Evolutionary conservation across 345 rosid genomes (phyloP), one percentile per base, ranked within the genome.

Genomic region (Brassica juncea): DNA sequence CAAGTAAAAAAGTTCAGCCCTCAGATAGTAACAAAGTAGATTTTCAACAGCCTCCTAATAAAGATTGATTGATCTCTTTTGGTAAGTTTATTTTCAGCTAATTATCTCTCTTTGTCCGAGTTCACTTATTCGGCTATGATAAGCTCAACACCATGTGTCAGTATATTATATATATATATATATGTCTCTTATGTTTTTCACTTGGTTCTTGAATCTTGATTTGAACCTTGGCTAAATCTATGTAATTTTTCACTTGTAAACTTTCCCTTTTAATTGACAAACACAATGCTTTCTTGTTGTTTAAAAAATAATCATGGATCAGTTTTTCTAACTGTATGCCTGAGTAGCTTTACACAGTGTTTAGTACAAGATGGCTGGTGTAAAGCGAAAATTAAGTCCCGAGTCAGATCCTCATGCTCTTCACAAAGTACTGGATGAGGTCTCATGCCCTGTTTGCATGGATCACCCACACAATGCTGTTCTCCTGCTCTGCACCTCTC

Each of bases 391-490:
- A 87, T 71, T 81, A 80, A 76, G 77, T 88, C 80, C 86, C 81
- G 96, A 87, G 81, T 87, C 94, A 65, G 97, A 94, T 85, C 86
- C 64, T 78, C 84, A 49, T 83, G 85, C 88, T 82, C 83, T 87
- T 79, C 91, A 91, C 82, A 89, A 88, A 86, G 94, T 88, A 82
- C 82, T 90, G 88, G 98, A 90, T 85, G 97, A 92, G 86, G 88
- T 92, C 78, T 89, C 87, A 68, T 94, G 98, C 77, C 90, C 98
- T 80, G 93, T 94, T 84, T 94, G 98, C 89, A 94, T 92, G 96
- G 98, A 94, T 82, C 93, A 92, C 82, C 97, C 98, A 65, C 98
- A 94, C 86, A 94, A 92, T 88, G 97, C 94, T 86, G 94, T 94
- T 84, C 91, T 92, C 68, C 90, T 94, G 77, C 84, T 83, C 68